Base-by-base conservation (phyloP, 805 yeast species). In the Saccharomycopsis olivae region DNA sequence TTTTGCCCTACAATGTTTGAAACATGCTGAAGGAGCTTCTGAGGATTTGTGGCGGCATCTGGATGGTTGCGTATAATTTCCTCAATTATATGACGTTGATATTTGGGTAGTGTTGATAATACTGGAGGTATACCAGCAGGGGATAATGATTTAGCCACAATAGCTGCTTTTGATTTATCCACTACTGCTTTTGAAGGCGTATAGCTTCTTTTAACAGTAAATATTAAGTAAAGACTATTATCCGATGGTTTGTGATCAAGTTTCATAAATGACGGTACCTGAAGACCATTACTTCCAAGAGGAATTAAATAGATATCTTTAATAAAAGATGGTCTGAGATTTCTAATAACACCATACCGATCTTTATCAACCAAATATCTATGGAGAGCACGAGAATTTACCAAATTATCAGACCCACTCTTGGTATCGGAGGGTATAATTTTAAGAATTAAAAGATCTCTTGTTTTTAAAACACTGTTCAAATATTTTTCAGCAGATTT, bases 401-500 rank as follows among this genome's bases (percentile, higher is more conserved):
- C 33, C n/a, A 14, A 20, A 14, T 39, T 23, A 24, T 10, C 25
- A 30, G 5, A 11, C 14, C 9, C 30, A 8, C 11, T 6, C 11
- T 23, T 11, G 11, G 34, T 9, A 14, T 13, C n/a, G 13, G 8
- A 18, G n/a, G 20, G 20, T 34, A 23, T 5, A 5, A 36, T 4
- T 29, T 36, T 33, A 4, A 18, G 13, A 10, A 36, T n/a, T 4
- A 36, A 21, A 8, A 36, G 10, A 20, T 36, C 24, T 29, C 40
- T 18, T n/a, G 40, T 30, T 8, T 4, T 8, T 10, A n/a, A 6
- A 9, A 30, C 16, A 16, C 16, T 27, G 20, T 32, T 47, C 45
- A 84, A 56, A 52, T 84, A 84, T 10, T 60, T 60, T 39, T 69
- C 73, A 1, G 86, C 94, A 37, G 59, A 63, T 4, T 47, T 40